Evolutionary conservation across 2,329 filamentous ascomycete species (phyloP).

Genomic region (Ceratocystiopsis minuta): DNA sequence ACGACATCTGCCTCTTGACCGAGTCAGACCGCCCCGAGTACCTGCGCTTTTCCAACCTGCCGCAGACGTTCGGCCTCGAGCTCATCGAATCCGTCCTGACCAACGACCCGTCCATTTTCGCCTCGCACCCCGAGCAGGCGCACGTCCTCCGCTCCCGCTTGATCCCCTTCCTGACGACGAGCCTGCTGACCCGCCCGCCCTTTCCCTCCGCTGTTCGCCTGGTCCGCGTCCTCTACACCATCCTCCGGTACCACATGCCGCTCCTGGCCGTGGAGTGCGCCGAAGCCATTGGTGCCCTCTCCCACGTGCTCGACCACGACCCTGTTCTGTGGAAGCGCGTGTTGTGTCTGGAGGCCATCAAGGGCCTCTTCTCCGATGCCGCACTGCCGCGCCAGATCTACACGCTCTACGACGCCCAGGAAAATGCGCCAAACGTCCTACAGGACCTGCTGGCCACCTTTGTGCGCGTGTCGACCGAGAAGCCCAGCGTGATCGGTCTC

Average conservation of each 20-base stretch:
- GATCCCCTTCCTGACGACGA: slow-evolving; percentile 66
- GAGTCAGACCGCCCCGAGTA: slow-evolving; percentile 73
- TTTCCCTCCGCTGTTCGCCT: slow-evolving; percentile 73
- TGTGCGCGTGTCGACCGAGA: slow-evolving; percentile 84
- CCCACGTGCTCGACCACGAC: slow-evolving; percentile 77
- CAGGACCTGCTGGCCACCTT: slow-evolving; percentile 73
- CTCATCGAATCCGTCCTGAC: slow-evolving; percentile 80
- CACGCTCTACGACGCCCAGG: slow-evolving; percentile 54
- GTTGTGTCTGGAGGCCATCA: slow-evolving; percentile 79
- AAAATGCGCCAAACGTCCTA: slow-evolving; percentile 58
- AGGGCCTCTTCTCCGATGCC: slow-evolving; percentile 69
- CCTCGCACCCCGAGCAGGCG: slow-evolving; percentile 60
- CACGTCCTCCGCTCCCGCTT: slow-evolving; percentile 59
- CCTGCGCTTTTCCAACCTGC: slow-evolving; percentile 58
- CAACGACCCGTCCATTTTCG: slow-evolving; percentile 68
- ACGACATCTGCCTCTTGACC: slow-evolving; percentile 75
- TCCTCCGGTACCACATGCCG: slow-evolving; percentile 60
- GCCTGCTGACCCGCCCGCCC: slow-evolving; percentile 56
- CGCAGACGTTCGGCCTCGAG: slow-evolving; percentile 73
- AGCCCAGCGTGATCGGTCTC: slow-evolving; percentile 72
- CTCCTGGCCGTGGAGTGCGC: slow-evolving; percentile 65
- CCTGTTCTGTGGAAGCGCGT: slow-evolving; percentile 70
- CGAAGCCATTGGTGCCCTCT: slow-evolving; percentile 63
- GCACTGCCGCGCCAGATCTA: slow-evolving; percentile 65
- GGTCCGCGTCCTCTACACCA: slow-evolving; percentile 63